Base-by-base conservation (phyloP, 441 rosid species). In the Hypseocharis bilobata region DNA sequence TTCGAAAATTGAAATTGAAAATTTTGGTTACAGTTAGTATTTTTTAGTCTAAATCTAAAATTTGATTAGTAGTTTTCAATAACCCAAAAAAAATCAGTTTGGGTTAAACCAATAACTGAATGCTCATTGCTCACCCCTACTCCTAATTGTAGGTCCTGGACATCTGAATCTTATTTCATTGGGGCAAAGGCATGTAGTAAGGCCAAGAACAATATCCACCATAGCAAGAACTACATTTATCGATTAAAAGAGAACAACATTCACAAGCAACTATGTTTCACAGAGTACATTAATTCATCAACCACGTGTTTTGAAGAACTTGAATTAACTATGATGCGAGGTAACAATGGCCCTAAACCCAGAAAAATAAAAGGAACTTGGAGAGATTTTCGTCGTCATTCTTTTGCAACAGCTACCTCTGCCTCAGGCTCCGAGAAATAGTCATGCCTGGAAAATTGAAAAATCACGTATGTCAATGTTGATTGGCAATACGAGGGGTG, bases 361-460 rank as follows among this genome's bases (percentile, higher is more conserved):
- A 40, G 16, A 56, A 30, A 14, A 54, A n/a, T 17, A 47, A 29
- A 30, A 11, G 19, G 70, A 57, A 51, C 23, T 16, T 70, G 6
- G 42, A 54, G 64, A 36, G 27, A 47, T 36, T 68, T 67, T 65
- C 72, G 49, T 64, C 83, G 45, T 89, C 77, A 86, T 88, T 89
- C 88, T 42, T 85, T 72, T 2, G 80, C 88, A 64, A 82, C 64
- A 32, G 77, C 88, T 3, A 82, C 74, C 69, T 88, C 83, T 0
- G 70, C 74, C 75, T 80, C 84, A 0, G 86, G 54, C 54, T 47
- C 54, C 7, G 54, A 68, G 63, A 67, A 81, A 71, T 77, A 86
- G 73, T 92, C 98, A 13, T 86, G 84, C 84, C 96, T 92, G 87
- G 17, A 77, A 20, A 78, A 20, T 38, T 17, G 10, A 26, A 17